Evolutionary conservation across 2,329 filamentous ascomycete genomes (phyloP), one percentile per base, ranked within the genome.

Genomic region (Scytalidium lignicola): DNA sequence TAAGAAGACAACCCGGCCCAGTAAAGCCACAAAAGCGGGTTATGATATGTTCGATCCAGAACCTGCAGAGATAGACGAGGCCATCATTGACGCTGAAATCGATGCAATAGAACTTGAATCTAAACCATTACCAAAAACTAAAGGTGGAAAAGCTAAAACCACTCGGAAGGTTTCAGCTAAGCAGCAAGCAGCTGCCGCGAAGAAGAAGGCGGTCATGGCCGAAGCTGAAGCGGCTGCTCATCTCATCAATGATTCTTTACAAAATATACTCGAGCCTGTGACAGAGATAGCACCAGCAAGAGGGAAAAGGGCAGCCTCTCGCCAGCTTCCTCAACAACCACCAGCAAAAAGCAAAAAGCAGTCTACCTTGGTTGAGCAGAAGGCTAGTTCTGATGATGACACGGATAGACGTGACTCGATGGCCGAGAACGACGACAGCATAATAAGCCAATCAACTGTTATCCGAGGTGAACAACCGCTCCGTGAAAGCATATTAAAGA

Each of bases 371-470:
- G n/a, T 18, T n/a, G 46, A 51, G 23, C 23, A 26, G 23, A 5
- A 26, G 5, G 10, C 23, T 26, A 48, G 43, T 15, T 40, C 44
- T 9, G 51, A 49, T 5, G 23, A 20, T 29, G 21, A 20, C 17
- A 60, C 64, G 47, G 62, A 65, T 18, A 49, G 53, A 28, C 57
- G 57, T 17, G 59, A 66, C 15, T 61, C 59, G 29, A 65, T 60
- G 9, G 54, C 64, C 48, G 64, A 69, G 26, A 60, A 62, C 3
- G 63, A 67, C 49, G 57, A 51, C 26, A 64, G 60, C 46, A 61
- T 61, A 23, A 57, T 52, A 10, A 61, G 56, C 44, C 59, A 62
- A 32, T 57, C 59, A 19, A 62, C 61, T 5, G 55, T 60, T 15
- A 55, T 60, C 42, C 55, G 57, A 41, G 55, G 53, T 20, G 49